Evolutionary conservation across 371 early-diverging fungal species (phyloP), one percentile per base, ranked within the genome.

Genomic region (Mortierella sp.): DNA sequence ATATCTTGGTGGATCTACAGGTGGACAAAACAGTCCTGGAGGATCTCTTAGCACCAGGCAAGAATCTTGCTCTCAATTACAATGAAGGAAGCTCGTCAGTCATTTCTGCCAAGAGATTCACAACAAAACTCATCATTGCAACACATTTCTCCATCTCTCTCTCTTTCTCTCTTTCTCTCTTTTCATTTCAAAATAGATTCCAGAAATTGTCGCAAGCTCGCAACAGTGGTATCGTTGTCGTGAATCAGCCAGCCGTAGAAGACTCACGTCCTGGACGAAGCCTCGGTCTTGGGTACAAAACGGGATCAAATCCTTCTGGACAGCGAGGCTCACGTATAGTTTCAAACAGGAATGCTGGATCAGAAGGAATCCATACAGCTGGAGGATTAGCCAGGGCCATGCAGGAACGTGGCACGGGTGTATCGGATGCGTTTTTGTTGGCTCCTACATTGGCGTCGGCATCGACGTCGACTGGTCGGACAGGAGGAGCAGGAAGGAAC

Each of bases 321-420:
- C 48, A 22, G 10, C 24, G 43, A 11, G 62, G 72, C 21, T 64
- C 63, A 22, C 67, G 69, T 41, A 77, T 71, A 43, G 53, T 28
- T 22, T 70, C 68, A 68, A 63, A 58, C 52, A 61, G 28, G 58
- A 59, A 15, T 33, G 21, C 58, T 33, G 41, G 28, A 28, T 3
- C 22, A 15, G 52, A 66, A 24, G 78, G 80, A 13, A 10, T 79
- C 63, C 80, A 70, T 16, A 79, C 80, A 1, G 38, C 70, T 40
- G 61, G 64, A 43, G 80, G 74, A 21, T 48, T 79, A 10, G 80
- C 80, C 0, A 74, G 80, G 68, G 80, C 71, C n/a, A 79, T 79
- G 80, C 80, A 79, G 68, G 80, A 79, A 57, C 74, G 75, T 50
- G 80, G 80, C 0, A 59, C 68, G n/a, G 80, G 80, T 24, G 80